Conservation (phyloP, 1,284 basidiomycete genomes). For the Cerioporus squamosus region DNA sequence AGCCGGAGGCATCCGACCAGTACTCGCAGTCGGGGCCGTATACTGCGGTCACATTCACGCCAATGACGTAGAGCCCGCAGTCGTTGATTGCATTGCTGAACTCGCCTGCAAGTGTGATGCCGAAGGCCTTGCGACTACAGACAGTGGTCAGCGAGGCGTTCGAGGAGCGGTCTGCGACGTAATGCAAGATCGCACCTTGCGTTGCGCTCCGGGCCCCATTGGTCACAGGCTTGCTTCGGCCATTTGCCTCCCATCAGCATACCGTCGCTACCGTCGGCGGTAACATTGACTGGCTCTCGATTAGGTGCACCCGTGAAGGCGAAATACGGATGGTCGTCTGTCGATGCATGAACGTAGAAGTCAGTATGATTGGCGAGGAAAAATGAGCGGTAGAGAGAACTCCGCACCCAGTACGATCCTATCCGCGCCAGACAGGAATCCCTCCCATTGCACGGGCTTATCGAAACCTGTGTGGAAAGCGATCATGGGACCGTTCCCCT, state of each 20-base stretch:
- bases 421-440: slow-evolving; percentile 60
- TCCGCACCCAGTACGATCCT: slow-evolving; percentile 53
- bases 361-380: no score
- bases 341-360: slow-evolving; percentile 35
- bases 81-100: slow-evolving; percentile 54
- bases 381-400: not conserved
- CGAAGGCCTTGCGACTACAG: slow-evolving; percentile 46
- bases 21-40: slow-evolving; percentile 61
- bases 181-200: no score
- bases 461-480: slow-evolving; percentile 54
- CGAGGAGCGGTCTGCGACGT: no score
- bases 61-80: slow-evolving; percentile 49
- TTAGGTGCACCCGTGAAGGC: slow-evolving; percentile 44
- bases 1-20: slow-evolving; percentile 64
- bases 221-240: slow-evolving; percentile 44
- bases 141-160: no score
- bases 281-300: slow-evolving; percentile 36
- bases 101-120: slow-evolving; percentile 58
- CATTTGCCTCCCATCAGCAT: slow-evolving; percentile 36
- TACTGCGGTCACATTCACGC: slow-evolving; percentile 38
- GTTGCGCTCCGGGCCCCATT: slow-evolving; percentile 45
- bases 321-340: slow-evolving; percentile 49
- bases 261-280: slow-evolving; percentile 35
- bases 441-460: slow-evolving; percentile 43
- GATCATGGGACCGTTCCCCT: slow-evolving; percentile 60